Evolutionary conservation across 495 filamentous ascomycete species (phyloP), one percentile per base, ranked within the genome.

Genomic region (Aspergillus diversus): DNA sequence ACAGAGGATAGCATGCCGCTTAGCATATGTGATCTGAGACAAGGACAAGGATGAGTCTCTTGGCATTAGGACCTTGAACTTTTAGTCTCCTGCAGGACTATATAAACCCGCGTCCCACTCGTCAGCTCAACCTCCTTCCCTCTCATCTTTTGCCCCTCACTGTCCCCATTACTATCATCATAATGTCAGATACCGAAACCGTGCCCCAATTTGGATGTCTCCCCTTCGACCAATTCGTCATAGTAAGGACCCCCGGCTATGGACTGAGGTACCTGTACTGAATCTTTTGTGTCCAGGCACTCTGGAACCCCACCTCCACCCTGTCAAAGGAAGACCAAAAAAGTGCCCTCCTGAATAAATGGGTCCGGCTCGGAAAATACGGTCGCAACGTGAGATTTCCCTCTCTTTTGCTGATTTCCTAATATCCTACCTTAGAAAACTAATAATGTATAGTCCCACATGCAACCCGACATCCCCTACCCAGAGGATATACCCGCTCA

Each of bases 401-500:
- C 17, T 33, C 11, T 49, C 46, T 39, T 6, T 15, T 16, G 4
- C 11, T 21, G 4, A 7, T 54, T 27, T 33, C 6, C 6, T 17
- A 11, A 21, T 17, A n/a, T 17, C 47, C 11, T 21, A 27, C 8
- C 16, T 12, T 1, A 27, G 8, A 27, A 50, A 21, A 27, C 47
- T n/a, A 55, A 55, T 39, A 13, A 1, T n/a, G 15, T 33, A 27
- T 5, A 39, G 27, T 39, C 27, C 52, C 21, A 16, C 5, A 55
- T 55, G 32, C 27, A 11, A 34, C 17, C 13, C 17, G 43, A 59
- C 47, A n/a, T 46, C 47, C 55, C 42, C 48, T 6, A 13, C 7
- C 55, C 61, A 0, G 60, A 57, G 3, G 60, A 63, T 21, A 63
- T 63, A 39, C 43, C 71, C 67, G 63, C 43, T 62, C 59, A 67